These are phyloP conservation scores for Penicillium hordei DNA, from an alignment of 2,329 filamentous ascomycete species.

Conservation along the genomic window DNA sequence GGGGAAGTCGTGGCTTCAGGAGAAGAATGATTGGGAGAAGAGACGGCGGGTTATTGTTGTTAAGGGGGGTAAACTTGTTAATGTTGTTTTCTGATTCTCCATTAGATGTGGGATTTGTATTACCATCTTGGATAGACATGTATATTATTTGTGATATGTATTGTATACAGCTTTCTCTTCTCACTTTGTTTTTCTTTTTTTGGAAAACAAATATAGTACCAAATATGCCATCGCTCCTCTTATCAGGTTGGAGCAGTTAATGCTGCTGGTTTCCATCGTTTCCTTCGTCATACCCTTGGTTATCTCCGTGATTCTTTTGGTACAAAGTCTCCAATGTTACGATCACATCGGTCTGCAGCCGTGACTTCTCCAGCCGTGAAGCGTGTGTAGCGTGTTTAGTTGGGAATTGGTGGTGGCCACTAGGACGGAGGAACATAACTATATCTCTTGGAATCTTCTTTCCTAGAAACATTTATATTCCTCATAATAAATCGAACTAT, in stretches of 20 bases:
- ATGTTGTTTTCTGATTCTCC: constrained; percentile 61
- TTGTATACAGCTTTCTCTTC: not conserved
- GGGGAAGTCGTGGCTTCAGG: constrained; percentile 57
- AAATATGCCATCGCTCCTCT: not conserved
- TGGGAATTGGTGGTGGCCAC: too few species aligned
- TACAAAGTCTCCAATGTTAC: too few species aligned
- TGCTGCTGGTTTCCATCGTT: too few species aligned
- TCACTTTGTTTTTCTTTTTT: not conserved
- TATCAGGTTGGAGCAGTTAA: not conserved
- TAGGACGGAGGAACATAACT: too few species aligned
- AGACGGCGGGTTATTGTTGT: constrained; percentile 68
- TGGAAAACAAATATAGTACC: too few species aligned
- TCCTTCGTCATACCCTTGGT: not conserved
- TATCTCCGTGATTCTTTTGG: too few species aligned
- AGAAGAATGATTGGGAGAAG: constrained; percentile 50
- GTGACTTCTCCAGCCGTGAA: too few species aligned
- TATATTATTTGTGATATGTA: constrained; percentile 2
- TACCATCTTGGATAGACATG: constrained; percentile 6
- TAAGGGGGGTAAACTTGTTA: constrained; percentile 66
- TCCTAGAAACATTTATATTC: too few species aligned
- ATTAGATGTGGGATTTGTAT: not conserved
- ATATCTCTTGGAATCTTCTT: too few species aligned
- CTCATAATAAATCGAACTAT: too few species aligned
- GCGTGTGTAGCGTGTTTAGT: too few species aligned
- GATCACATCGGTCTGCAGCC: too few species aligned